phyloP scores from a whole-genome alignment of 2,329 filamentous ascomycete species.

The Dendrostoma leiphaemia region DNA sequence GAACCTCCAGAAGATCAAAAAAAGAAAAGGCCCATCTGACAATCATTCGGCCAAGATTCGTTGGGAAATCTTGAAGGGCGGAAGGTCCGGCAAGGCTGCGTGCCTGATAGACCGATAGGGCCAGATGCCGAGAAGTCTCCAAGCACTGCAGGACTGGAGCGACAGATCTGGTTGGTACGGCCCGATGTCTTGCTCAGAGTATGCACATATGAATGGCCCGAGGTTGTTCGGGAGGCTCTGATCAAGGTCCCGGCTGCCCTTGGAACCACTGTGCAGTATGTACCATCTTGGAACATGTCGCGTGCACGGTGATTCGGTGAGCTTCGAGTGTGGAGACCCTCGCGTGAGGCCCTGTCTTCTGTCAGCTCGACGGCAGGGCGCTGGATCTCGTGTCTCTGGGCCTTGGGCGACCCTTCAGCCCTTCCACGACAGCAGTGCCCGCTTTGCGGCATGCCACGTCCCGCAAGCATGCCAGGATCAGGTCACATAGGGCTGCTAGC shows the following conservation, averaged over 20 bases:
- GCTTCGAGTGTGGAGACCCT: too few relatives aligned
- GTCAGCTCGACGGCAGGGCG: not conserved
- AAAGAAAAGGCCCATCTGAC: not conserved
- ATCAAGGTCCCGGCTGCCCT: too few relatives aligned
- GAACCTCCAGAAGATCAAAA: not conserved
- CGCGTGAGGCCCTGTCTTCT: too few relatives aligned
- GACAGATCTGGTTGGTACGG: too few relatives aligned
- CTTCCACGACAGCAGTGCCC: not conserved
- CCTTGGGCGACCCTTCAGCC: too few relatives aligned
- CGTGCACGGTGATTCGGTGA: not conserved
- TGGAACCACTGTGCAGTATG: too few relatives aligned
- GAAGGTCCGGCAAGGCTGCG: not conserved
- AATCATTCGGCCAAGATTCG: too few relatives aligned
- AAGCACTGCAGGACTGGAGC: not conserved
- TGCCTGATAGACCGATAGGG: not conserved
- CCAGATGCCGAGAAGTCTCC: not conserved
- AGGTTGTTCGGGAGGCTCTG: too few relatives aligned
- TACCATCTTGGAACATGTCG: too few relatives aligned
- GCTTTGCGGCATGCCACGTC: conserved; percentile 13
- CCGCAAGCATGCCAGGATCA: not conserved
- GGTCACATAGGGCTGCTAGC: not conserved
- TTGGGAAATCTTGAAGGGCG: not conserved
- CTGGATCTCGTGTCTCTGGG: too few relatives aligned
- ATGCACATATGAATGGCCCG: too few relatives aligned
- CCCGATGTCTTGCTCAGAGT: too few relatives aligned